phyloP scores from a whole-genome alignment of 2,329 filamentous ascomycete species.

The Stagonosporopsis vannaccii region DNA sequence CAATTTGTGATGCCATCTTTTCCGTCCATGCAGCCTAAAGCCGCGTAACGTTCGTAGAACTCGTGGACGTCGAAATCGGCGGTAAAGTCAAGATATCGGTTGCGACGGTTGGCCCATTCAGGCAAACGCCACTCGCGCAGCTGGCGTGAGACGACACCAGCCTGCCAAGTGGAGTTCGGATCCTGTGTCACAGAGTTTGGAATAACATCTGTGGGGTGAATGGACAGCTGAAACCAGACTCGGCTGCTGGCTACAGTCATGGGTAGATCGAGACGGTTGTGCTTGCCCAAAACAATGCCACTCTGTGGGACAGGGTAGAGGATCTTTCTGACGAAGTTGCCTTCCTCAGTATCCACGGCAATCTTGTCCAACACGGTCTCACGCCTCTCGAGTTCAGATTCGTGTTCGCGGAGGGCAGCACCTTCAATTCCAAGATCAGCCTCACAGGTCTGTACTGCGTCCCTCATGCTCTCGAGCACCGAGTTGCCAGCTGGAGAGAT shows the following conservation, averaged over 20 bases:
- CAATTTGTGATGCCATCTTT: constrained; percentile 93
- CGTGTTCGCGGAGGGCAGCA: constrained; percentile 72
- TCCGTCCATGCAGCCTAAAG: constrained; percentile 87
- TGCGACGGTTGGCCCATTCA: constrained; percentile 95
- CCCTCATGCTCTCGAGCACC: constrained; percentile 85
- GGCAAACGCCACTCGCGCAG: constrained; percentile 91
- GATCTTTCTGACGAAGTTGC: constrained; percentile 81
- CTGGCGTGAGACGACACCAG: constrained; percentile 89
- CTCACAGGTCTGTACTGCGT: constrained; percentile 77
- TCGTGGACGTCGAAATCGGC: constrained; percentile 96
- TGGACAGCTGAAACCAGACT: constrained; percentile 91
- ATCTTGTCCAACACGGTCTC: constrained; percentile 87
- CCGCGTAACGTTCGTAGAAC: constrained; percentile 81
- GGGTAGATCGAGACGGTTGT: constrained; percentile 79
- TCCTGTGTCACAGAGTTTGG: constrained; percentile 77
- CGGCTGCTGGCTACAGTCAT: constrained; percentile 80
- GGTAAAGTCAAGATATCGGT: constrained; percentile 91
- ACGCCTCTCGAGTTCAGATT: constrained; percentile 80
- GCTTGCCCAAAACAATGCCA: constrained; percentile 80
- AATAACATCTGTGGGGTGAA: constrained; percentile 89
- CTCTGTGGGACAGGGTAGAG: constrained; percentile 79
- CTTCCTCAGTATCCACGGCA: constrained; percentile 79
- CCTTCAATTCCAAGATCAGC: constrained; percentile 80
- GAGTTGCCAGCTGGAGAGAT: constrained; percentile 77
- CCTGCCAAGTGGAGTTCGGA: constrained; percentile 87